Conservation (phyloP, 2,329 filamentous ascomycete species). For the Exophiala oligosperma region DNA sequence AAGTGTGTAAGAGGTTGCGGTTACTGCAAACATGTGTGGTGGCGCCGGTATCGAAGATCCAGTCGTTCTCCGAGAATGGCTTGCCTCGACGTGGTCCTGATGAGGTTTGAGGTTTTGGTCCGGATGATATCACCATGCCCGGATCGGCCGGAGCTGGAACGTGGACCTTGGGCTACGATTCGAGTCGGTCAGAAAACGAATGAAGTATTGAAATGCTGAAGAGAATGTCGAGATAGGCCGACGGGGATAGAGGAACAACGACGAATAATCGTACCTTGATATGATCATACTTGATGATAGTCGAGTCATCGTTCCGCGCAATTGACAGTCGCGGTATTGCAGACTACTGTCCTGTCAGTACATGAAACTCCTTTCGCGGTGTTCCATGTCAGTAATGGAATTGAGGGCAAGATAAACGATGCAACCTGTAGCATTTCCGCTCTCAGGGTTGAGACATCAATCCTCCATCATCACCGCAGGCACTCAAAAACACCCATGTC, state of each 20-base stretch:
- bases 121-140: constrained; percentile 9
- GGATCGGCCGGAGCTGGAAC: constrained; percentile 6
- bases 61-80: constrained; percentile 8
- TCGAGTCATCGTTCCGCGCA: constrained; percentile 8
- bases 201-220: not conserved
- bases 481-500: no score
- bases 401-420: no score
- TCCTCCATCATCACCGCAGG: no score
- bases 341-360: not conserved
- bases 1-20: constrained; percentile 13
- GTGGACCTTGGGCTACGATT: not conserved
- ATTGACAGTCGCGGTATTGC: constrained; percentile 14
- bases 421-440: no score
- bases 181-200: not conserved
- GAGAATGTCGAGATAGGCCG: not conserved
- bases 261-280: constrained; percentile 6
- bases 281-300: constrained; percentile 17
- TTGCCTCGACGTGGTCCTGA: not conserved
- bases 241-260: not conserved
- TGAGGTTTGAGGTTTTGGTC: constrained; percentile 1
- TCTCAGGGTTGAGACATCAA: no score
- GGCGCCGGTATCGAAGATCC: constrained; percentile 22
- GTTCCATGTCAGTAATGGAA: no score
- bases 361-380: not conserved
- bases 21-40: constrained; percentile 18